Base-by-base conservation (phyloP, 2,329 filamentous ascomycete species). In the Pezicula carpinea region DNA sequence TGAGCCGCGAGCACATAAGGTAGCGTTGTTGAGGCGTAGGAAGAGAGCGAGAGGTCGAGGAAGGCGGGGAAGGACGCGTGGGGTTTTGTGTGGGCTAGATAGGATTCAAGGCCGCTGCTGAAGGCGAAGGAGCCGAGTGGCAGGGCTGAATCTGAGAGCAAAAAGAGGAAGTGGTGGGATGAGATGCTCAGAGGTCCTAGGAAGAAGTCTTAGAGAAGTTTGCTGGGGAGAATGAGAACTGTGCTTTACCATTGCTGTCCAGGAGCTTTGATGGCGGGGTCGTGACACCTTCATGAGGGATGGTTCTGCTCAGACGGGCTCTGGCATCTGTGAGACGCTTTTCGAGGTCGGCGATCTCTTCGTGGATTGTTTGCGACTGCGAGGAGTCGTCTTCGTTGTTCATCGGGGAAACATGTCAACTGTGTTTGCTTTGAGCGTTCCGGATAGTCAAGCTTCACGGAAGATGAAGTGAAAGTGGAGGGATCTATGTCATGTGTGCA, bases 121-220 rank as follows among this genome's bases (percentile, higher is more conserved):
- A 92, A 93, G 59, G 88, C 88, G 68, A 93, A 93, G n/a, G 87
- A 89, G 48, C 88, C 88, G 0, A 93, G 75, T 1, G 88, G 88
- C 2, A 93, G 79, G 13, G 87, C 86, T 1, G 88, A 91, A 71
- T 93, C 88, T 40, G 88, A 81, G 41, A 92, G 81, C 3, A 93
- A 75, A 26, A 92, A 79, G 32, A 90, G 78, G 54, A 85, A 83
- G 66, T 92, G 88, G 46, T 60, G 55, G 18, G 60, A 50, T 8
- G 56, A 52, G 7, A 57, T 14, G 13, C 47, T 34, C 15, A 62
- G 34, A 15, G 48, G 48, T 33, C 50, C 60, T 62, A 40, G 11
- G 33, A 8, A 11, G 15, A 32, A 15, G 33, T 56, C 26, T 57
- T 42, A 40, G 29, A 22, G 19, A 11, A 19, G 36, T 18, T 11